Evolutionary conservation across 768 basidiomycete species (phyloP), one percentile per base, ranked within the genome.

Genomic region (Leucosporidium yakuticum): DNA sequence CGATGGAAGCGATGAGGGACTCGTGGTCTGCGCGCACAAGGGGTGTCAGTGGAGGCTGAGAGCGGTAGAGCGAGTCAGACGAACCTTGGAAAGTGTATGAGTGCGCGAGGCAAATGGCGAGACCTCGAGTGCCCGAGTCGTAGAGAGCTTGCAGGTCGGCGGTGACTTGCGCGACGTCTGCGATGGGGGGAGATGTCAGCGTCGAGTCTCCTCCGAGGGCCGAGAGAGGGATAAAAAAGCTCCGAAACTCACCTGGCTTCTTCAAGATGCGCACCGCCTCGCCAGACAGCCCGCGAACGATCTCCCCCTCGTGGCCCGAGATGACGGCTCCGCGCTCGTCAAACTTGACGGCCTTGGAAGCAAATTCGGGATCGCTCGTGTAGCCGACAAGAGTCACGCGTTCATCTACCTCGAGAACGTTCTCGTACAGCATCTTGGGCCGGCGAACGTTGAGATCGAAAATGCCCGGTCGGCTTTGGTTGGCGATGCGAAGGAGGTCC

Each of bases 371-470:
- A 75, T 97, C 94, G 21, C 88, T 90, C 0, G 93, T 91, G 75
- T 89, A 97, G 23, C 93, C 94, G 0, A 94, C 89, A 19, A 97
- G 82, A 0, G 94, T 97, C 12, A 96, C 95, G 15, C 95, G 87
- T 79, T 98, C 95, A 73, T 95, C 91, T 0, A 87, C 83, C 75
- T 87, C 89, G 15, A 91, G 75, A 5, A 91, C 89, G 4, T 81
- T 80, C 0, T 86, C 84, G 77, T 94, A 98, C 8, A 98, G 81
- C 2, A 75, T 68, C 32, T 63, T 70, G 23, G 74, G 74, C 31
- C 77, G 76, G 20, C 72, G 85, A 77, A 97, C 94, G 74, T 94
- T 89, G 31, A 98, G 83, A 78, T 96, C 94, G 74, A 98, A 98
- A 73, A 97, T 96, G 74, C 85, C 86, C 2, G 95, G 95, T 27